Evolutionary conservation across 148 eudicot genomes (phyloP), one percentile per base, ranked within the genome.

Genomic region (Spergularia bocconei): DNA sequence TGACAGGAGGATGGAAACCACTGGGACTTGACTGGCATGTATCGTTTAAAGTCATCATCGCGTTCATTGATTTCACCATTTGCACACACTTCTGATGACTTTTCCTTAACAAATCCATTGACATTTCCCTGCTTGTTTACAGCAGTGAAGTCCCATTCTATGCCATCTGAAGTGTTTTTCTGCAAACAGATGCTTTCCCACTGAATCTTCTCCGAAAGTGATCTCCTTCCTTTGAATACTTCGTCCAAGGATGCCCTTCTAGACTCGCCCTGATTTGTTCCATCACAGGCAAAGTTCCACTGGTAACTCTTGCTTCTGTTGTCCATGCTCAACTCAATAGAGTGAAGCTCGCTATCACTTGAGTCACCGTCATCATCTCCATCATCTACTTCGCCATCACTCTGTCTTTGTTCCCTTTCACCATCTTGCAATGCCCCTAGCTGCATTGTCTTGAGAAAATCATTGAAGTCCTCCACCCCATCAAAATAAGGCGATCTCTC

Each of bases 261-360:
- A 7, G 88, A 79, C 57, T 85, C 98, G 39, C 62, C 70, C 53
- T 75, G 80, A 39, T 77, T 76, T n/a, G 69, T 59, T 39, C 78
- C 88, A 66, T 79, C 84, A 67, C 74, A 56, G 29, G 72, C 82
- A 33, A 79, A 82, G 71, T 79, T 81, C 91, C 93, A 93, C 61
- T 84, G 82, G 67, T 77, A 87, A 81, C 77, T 83, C 78, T 82
- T 89, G 69, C 78, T 80, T 16, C 77, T 72, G 69, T 79, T 79
- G 54, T 87, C 91, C 91, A 89, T 74, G 79, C 81, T 90, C 70
- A 93, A 54, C 70, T 93, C 98, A n/a, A 93, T 93, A 3, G 96
- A 90, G 57, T 89, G 96, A 69, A 87, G 89, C 78, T 90, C 96
- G 70, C 93, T 87, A 41, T 89, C 91, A 9, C 77, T 85, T n/a